Percentiles rank a stretch among this genome's conserved stretches.
Conservation (phyloP, 225 moss, liverwort and hornwort species). For the Antitrichia curtipendula region DNA sequence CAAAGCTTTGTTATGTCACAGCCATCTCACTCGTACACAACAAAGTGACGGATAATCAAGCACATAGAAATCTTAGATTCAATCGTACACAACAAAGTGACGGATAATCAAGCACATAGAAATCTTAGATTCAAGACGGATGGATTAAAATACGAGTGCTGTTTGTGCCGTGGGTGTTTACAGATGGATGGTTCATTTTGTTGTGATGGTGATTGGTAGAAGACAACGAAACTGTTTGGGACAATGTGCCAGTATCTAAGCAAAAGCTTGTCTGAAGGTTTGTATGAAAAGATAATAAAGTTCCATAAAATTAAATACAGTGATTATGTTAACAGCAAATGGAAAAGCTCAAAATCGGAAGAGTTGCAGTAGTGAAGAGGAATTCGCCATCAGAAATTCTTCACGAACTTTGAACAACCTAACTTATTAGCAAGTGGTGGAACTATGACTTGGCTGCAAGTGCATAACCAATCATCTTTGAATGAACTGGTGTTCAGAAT, state of each 20-base stretch:
- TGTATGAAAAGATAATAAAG: neutral
- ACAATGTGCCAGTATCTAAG: neutral
- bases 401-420: neutral
- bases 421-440: neutral
- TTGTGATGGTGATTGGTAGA: constrained; percentile 38
- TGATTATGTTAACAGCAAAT: neutral
- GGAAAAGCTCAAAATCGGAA: neutral
- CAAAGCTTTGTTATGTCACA: neutral
- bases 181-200: constrained; percentile 14
- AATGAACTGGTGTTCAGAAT: neutral
- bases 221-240: neutral
- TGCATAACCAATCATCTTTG: neutral
- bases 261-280: too few species aligned
- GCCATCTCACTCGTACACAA: neutral
- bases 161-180: neutral
- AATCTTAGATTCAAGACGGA: neutral
- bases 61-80: neutral
- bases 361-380: neutral
- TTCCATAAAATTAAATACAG: neutral
- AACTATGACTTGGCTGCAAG: neutral
- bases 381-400: neutral
- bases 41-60: neutral
- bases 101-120: neutral
- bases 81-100: neutral
- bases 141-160: neutral